Conservation (phyloP, 345 rosid species). For the Syzygium aromaticum region DNA sequence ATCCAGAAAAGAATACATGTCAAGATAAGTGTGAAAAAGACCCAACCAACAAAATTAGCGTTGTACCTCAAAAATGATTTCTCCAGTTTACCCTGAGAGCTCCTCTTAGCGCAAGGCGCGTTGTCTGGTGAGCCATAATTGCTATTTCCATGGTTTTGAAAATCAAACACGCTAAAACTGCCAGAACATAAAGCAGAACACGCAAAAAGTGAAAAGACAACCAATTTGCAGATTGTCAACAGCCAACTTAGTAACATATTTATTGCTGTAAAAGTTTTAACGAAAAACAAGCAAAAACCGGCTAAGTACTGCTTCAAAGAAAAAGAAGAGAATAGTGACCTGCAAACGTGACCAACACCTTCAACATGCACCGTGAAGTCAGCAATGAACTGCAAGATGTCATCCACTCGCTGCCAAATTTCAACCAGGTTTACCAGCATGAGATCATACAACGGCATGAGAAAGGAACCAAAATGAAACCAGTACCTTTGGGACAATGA, state of each 20-base stretch:
- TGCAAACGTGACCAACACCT: constrained; percentile 98
- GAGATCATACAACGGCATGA: not conserved
- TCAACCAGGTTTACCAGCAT: not conserved
- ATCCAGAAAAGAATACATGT: not conserved
- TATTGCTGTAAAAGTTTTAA: not conserved
- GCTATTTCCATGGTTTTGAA: constrained; percentile 77
- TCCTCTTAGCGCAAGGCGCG: constrained; percentile 42
- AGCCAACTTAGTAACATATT: not conserved
- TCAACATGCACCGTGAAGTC: constrained; percentile 75
- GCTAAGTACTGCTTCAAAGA: not conserved
- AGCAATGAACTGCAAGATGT: constrained; percentile 81
- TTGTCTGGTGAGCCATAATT: constrained; percentile 76
- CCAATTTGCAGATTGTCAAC: not conserved
- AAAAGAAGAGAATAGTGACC: constrained; percentile 25
- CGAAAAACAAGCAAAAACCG: not conserved
- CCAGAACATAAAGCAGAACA: constrained; percentile 7
- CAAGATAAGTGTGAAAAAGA: not conserved
- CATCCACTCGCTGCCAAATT: constrained; percentile 78
- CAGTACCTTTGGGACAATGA: constrained; percentile 80
- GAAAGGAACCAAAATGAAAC: not conserved
- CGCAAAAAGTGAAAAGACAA: not conserved
- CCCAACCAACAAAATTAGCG: not conserved
- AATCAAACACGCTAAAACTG: constrained; percentile 88
- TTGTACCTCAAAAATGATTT: constrained; percentile 88
- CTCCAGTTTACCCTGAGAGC: constrained; percentile 98